Conservation (phyloP, 441 rosid genomes). For the Croton laevigatus region DNA sequence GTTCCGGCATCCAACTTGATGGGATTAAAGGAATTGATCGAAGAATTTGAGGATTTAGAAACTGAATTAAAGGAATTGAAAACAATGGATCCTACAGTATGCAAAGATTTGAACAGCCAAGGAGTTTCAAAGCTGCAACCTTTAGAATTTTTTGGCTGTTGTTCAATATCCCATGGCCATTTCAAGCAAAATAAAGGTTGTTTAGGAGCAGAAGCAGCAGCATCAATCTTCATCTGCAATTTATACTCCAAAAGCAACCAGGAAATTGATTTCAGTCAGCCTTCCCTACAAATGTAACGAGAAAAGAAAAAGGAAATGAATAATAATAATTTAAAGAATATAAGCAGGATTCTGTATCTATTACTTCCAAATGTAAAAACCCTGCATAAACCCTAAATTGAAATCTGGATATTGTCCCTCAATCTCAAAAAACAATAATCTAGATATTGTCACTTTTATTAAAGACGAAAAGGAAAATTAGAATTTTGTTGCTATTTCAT, state of each 20-base stretch:
- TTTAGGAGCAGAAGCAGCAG: conserved; percentile 35
- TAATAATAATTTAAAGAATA: too few relatives aligned
- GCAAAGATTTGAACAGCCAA: conserved; percentile 77
- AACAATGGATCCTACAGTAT: conserved; percentile 58
- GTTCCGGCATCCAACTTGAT: conserved; percentile 24
- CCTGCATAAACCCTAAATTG: too few relatives aligned
- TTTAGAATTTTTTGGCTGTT: conserved; percentile 33
- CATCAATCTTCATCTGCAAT: conserved; percentile 27
- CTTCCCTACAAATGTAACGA: too few relatives aligned
- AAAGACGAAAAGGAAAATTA: too few relatives aligned
- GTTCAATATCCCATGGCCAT: conserved; percentile 74
- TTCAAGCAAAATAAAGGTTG: conserved; percentile 60
- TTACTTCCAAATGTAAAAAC: too few relatives aligned
- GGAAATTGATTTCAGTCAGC: background rate
- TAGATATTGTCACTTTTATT: too few relatives aligned
- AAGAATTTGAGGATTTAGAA: conserved; percentile 35
- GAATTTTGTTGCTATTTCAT: too few relatives aligned
- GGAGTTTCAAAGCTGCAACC: conserved; percentile 58
- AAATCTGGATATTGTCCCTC: too few relatives aligned
- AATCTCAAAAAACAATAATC: too few relatives aligned
- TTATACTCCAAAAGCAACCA: background rate
- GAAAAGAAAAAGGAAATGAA: too few relatives aligned
- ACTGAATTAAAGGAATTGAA: conserved; percentile 47
- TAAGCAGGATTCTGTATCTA: too few relatives aligned
- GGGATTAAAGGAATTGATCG: conserved; percentile 29